These are phyloP conservation scores for Coprinopsis sp. DNA, from an alignment of 768 basidiomycete genomes.

Conservation along the genomic window DNA sequence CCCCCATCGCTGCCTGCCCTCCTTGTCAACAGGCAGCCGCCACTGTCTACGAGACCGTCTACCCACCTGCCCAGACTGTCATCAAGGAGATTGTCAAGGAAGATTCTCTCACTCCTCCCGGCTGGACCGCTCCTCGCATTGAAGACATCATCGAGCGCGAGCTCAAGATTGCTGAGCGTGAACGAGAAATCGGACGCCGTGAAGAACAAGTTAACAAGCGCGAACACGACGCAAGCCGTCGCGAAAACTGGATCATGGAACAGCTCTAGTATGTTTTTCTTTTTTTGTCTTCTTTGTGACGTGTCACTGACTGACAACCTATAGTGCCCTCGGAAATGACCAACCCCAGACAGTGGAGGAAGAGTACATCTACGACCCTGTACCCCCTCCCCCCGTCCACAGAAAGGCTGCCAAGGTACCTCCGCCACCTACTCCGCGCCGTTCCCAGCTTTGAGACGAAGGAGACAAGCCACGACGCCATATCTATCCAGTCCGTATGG, in stretches of 20 bases:
- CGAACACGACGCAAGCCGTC: constrained; percentile 82
- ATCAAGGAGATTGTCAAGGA: constrained; percentile 88
- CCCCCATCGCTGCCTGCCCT: constrained; percentile 47
- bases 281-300: constrained; percentile 1
- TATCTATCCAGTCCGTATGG: constrained; percentile 67
- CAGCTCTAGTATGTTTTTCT: constrained; percentile 67
- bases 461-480: constrained; percentile 54
- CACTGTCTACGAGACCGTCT: constrained; percentile 52
- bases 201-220: constrained; percentile 83
- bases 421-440: constrained; percentile 78
- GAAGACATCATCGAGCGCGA: constrained; percentile 85
- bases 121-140: constrained; percentile 73
- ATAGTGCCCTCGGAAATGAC: constrained; percentile 67
- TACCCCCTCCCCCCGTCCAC: constrained; percentile 38
- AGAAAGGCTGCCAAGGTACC: constrained; percentile 90
- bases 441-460: constrained; percentile 94
- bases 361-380: constrained; percentile 75
- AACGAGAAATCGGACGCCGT: constrained; percentile 80
- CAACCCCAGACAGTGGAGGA: constrained; percentile 65
- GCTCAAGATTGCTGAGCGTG: constrained; percentile 78
- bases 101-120: constrained; percentile 70
- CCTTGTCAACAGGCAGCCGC: constrained; percentile 51
- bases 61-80: constrained; percentile 63
- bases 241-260: constrained; percentile 91
- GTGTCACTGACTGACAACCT: background rate